Base-by-base conservation (phyloP, 1,139 yeast species). In the Wickerhamomyces sp. region DNA sequence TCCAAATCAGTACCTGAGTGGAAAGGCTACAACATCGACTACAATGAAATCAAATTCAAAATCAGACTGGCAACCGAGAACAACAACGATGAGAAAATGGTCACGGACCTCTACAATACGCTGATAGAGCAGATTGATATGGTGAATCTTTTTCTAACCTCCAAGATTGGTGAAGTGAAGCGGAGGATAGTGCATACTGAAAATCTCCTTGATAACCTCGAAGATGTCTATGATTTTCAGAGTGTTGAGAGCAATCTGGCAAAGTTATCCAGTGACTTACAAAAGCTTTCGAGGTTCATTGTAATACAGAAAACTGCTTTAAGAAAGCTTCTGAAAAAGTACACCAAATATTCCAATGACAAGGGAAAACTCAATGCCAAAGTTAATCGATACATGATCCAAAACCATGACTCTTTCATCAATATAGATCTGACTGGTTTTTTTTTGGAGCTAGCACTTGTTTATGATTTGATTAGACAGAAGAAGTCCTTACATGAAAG, bases 1-100 rank as follows among this genome's bases (percentile, higher is more conserved):
- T 78, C 76, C 48, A 72, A 88, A 51, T 84, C 96, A 9, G 83
- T 87, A 29, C 90, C 94, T 2, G 94, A 87, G 64, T 90, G 97
- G 97, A 76, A 76, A 54, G 75, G 78, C 47, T 82, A 86, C 62
- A 87, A 89, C 60, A 70, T 90, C 32, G 90, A 87, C 57, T 90
- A 90, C 60, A 82, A 86, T 51, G 86, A 80, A 39, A 63, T 89
- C 46, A 88, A 88, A 60, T 61, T 64, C 5, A 68, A 74, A 35
- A 83, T 85, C 43, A 73, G 78, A 52, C 52, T 60, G 22, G 77
- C 82, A 3, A 62, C 68, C 0, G 58, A 51, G 35, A 27, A 37
- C 26, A 31, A 29, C 33, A 43, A 45, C 27, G 39, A 43, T 8
- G 48, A 50, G 26, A 46, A 47, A 21, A 39, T 31, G 14, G 48